These are phyloP conservation scores for Lepidium didymum DNA, from an alignment of 345 rosid species.

Conservation along the genomic window DNA sequence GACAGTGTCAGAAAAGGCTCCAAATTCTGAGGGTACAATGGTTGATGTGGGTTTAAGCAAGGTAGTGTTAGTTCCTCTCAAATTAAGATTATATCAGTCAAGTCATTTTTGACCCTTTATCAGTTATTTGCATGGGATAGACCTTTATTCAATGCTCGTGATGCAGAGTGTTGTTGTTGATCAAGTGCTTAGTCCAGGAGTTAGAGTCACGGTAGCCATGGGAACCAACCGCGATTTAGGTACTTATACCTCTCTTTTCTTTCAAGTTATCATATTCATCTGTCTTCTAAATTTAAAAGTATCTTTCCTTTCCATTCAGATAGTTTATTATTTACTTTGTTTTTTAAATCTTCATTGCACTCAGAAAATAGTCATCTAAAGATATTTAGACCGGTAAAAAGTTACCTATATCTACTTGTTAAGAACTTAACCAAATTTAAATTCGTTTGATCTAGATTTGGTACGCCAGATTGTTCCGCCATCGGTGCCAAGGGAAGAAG, in stretches of 20 bases:
- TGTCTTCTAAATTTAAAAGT: no score
- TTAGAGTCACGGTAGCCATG: conserved; percentile 89
- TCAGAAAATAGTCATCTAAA: neutral
- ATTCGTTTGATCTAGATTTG: conserved; percentile 46
- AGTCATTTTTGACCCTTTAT: neutral
- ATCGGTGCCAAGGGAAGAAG: conserved; percentile 69
- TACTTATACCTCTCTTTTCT: conserved; percentile 29
- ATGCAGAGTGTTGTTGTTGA: conserved; percentile 64
- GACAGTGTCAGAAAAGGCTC: conserved; percentile 48
- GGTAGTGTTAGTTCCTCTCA: conserved; percentile 33
- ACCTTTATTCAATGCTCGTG: conserved; percentile 11
- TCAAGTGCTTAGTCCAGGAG: conserved; percentile 66
- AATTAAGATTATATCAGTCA: neutral
- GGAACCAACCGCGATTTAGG: conserved; percentile 61
- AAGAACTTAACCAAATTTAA: conserved; percentile 10
- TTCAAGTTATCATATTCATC: neutral
- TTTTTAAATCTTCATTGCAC: neutral
- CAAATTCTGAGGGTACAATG: conserved; percentile 42
- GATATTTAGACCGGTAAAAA: neutral
- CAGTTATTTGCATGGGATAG: neutral
- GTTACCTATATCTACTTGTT: neutral
- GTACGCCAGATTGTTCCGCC: conserved; percentile 57
- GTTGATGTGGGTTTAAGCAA: conserved; percentile 90
- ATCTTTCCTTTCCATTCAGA: no score
- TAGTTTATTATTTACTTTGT: neutral